Evolutionary conservation across 2,329 filamentous ascomycete genomes (phyloP).

Genomic region (Rhinocladiella similis): DNA sequence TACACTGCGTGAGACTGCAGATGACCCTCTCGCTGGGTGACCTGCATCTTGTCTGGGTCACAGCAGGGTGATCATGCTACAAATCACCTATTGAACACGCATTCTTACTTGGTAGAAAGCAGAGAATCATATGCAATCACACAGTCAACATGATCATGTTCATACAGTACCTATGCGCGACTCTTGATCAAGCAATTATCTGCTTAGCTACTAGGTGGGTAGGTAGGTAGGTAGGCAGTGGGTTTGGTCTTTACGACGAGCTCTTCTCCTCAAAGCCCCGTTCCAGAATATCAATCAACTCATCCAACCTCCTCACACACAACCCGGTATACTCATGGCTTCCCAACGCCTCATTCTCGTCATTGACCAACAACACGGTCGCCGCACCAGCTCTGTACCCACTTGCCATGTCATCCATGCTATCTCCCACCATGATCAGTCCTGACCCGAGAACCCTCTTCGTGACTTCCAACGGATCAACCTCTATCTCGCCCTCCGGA

Average conservation of each 20-base stretch:
- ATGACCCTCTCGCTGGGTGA: too few relatives aligned
- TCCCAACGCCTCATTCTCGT: constrained; percentile 71
- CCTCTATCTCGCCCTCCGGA: background rate
- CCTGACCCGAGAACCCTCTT: constrained; percentile 38
- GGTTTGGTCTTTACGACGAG: background rate
- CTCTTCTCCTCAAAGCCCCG: constrained; percentile 64
- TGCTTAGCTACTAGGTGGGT: too few relatives aligned
- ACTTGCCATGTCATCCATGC: constrained; percentile 89
- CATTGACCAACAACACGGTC: constrained; percentile 83
- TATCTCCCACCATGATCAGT: constrained; percentile 60
- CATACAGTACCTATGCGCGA: too few relatives aligned
- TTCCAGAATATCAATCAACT: constrained; percentile 74
- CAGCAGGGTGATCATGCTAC: too few relatives aligned
- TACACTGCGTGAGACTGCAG: too few relatives aligned
- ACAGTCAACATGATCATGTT: too few relatives aligned
- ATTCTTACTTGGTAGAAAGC: background rate
- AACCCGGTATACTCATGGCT: constrained; percentile 76
- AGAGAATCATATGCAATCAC: too few relatives aligned
- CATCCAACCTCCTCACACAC: constrained; percentile 70
- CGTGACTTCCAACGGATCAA: constrained; percentile 45
- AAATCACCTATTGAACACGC: background rate
- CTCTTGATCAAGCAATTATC: too few relatives aligned
- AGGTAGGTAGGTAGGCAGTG: too few relatives aligned
- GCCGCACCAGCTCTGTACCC: constrained; percentile 80
- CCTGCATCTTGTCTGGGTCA: too few relatives aligned